A percentile compares a stretch with the other conserved stretches of the same genome.
These are phyloP conservation scores for Phytophthora palmivora DNA, from an alignment of 352 stramenopile species.

Conservation along the genomic window DNA sequence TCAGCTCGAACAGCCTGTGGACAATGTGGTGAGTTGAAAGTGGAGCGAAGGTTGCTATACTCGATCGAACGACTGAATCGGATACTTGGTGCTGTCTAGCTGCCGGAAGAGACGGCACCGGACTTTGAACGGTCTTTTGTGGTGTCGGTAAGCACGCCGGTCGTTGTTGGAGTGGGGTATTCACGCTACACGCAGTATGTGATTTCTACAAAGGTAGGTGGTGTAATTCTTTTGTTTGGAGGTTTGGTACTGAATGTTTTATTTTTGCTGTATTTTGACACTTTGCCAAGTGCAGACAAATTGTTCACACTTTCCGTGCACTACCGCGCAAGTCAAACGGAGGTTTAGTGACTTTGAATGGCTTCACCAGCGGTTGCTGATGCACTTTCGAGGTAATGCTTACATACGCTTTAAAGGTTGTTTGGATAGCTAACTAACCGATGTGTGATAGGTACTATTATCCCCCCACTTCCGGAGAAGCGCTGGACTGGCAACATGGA, in stretches of 20 bases:
- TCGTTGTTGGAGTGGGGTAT: conserved; percentile 83
- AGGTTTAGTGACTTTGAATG: conserved; percentile 93
- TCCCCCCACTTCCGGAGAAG: conserved; percentile 89
- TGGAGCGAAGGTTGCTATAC: background rate
- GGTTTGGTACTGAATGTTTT: background rate
- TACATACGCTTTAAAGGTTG: background rate
- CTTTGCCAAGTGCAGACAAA: conserved; percentile 54
- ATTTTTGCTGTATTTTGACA: background rate
- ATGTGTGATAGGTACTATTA: conserved; percentile 72
- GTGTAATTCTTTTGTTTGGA: background rate
- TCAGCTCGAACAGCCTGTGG: conserved; percentile 76
- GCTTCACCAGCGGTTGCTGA: conserved; percentile 83
- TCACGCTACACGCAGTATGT: conserved; percentile 90
- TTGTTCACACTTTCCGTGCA: conserved; percentile 66
- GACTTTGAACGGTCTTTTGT: conserved; percentile 72
- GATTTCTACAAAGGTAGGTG: conserved; percentile 81
- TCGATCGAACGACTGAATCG: background rate
- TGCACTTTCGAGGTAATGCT: conserved; percentile 73
- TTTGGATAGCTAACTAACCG: conserved; percentile 1
- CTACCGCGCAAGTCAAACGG: conserved; percentile 79
- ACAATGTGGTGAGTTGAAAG: conserved; percentile 68
- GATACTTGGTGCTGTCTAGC: conserved; percentile 35
- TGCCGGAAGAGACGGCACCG: conserved; percentile 51
- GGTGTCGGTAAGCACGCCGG: conserved; percentile 79
- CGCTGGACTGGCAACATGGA: conserved; percentile 91